Base-by-base conservation (phyloP, 1,284 basidiomycete species). In the Pseudozyma pruni region DNA sequence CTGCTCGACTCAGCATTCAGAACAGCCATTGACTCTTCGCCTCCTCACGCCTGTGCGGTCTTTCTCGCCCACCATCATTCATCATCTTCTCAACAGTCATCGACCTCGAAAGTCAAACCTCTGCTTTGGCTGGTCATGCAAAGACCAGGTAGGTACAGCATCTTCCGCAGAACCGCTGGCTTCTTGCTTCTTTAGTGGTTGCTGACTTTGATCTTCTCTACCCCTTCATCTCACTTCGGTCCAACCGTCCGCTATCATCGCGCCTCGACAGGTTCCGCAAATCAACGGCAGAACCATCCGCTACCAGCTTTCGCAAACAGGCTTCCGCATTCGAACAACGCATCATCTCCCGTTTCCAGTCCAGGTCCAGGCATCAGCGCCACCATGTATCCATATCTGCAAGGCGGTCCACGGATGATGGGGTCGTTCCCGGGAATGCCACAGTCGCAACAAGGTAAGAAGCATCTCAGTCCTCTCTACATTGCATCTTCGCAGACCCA, bases 361-460 rank as follows among this genome's bases (percentile, higher is more conserved):
- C 66, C 66, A 19, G 59, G 37, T 20, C 38, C 51, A 2, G 48
- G 35, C 23, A 37, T 47, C 37, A 57, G 49, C 59, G 54, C 54
- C 53, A 34, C 37, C 50, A 72, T 72, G 70, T 72, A 68, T 55
- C 70, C 70, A 41, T 72, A 72, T 46, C 58, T 72, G 10, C 70
- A 72, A 53, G 70, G 64, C 32, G 70, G 63, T n/a, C 70, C 70
- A 22, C 63, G 70, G 14, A 72, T 72, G 63, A 68, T 72, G 70
- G 63, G 64, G 22, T 68, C 64, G 20, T 72, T 63, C 40, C 57
- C 61, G 25, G 64, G 60, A 34, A 72, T 72, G 69, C 61, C 69
- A n/a, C 69, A 72, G 27, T 68, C 64, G 9, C 70, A 72, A 54
- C 63, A 68, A 51, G 56, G 54, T 60, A 56, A n/a, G 25, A 29